Conservation (phyloP, 169 alveolate genomes). For the Besnoitia besnoiti region DNA sequence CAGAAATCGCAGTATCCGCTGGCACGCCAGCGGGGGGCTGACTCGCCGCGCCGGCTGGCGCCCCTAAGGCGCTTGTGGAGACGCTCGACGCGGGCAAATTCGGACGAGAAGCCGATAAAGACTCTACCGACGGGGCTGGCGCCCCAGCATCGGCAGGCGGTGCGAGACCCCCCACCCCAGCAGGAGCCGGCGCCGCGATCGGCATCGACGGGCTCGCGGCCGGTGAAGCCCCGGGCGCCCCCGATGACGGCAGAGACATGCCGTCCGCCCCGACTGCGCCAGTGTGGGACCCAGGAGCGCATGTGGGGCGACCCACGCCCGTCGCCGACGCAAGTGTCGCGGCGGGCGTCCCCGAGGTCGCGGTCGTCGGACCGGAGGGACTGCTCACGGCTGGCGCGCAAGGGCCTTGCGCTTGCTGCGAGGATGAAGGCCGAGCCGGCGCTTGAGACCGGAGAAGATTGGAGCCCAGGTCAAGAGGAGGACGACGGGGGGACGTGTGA, state of each 20-base stretch:
- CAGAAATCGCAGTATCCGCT: background rate
- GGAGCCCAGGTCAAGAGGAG: background rate
- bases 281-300: background rate
- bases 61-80: background rate
- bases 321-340: background rate
- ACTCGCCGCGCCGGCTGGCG: background rate
- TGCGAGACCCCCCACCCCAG: background rate
- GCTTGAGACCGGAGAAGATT: background rate
- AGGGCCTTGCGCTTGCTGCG: background rate
- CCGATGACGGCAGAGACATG: too few species aligned
- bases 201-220: background rate
- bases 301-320: background rate
- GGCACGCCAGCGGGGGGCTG: background rate
- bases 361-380: background rate
- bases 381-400: background rate
- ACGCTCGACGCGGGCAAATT: background rate
- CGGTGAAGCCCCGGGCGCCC: background rate
- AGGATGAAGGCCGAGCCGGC: background rate
- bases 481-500: background rate
- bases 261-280: background rate
- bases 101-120: background rate
- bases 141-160: conserved; percentile 17
- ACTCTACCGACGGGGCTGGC: background rate
- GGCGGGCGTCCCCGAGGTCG: background rate
- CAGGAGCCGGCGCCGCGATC: background rate